Base-by-base conservation (phyloP, 2,329 filamentous ascomycete genomes). In the Verticillium longisporum region DNA sequence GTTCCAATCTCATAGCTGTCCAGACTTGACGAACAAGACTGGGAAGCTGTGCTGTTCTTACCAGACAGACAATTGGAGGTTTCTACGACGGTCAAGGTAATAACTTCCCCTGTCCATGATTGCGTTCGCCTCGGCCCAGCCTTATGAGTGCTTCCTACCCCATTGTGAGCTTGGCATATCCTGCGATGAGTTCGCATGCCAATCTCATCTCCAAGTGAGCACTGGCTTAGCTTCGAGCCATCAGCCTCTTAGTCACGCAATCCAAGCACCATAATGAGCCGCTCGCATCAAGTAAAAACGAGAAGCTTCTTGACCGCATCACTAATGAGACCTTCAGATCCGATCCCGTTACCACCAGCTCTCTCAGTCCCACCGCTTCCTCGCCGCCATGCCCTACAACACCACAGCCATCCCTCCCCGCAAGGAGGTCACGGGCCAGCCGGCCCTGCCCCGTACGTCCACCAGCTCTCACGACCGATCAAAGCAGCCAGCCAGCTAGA, bases 391-490 rank as follows among this genome's bases (percentile, higher is more conserved):
- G 93, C 90, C 93, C 32, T 93, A 95, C 79, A 97, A 97, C 77
- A 94, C 91, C 66, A 87, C 88, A 3, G 88, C 91, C 18, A 95
- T 95, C 61, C 85, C 89, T 66, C 90, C 90, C 45, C 80, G 89
- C 14, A 88, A 91, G 72, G 92, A 96, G 75, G 85, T 91, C 55
- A 96, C 90, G 2, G 94, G 94, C 67, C 88, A 92, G 66, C 90
- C 90, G 26, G 89, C 91, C 67, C 84, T 98, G 36, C 94, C 94
- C 9, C 80, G 94, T 97, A 80, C 76, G 90, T 80, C 58, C 55
- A 59, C 21, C 53, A 13, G 56, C 26, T 13, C 7, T 34, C 32
- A 7, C 13, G 53, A 10, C 11, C 13, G 26, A 21, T 14, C 3
- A 33, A 13, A n/a, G n/a, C 5, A 6, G 54, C 6, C 26, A 31